Evolutionary conservation across 768 basidiomycete genomes (phyloP).

Genomic region (Lentinula sp.): DNA sequence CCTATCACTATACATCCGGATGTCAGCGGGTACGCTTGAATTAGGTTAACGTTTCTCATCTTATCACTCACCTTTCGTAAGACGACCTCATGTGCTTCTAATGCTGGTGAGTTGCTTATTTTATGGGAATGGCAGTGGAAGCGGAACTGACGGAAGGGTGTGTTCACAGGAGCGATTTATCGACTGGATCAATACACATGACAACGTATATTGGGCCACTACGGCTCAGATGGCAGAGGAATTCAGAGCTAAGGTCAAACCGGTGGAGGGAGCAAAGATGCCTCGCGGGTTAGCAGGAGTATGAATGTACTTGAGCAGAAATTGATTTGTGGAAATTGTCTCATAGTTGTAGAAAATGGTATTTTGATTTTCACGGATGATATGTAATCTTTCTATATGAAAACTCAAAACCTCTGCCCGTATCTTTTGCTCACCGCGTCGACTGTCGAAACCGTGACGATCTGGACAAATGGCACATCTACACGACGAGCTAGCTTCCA

Average conservation of each 20-base stretch:
- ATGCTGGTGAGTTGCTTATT: conserved; percentile 41
- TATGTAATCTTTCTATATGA: neutral
- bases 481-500: conserved; percentile 46
- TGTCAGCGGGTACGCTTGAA: conserved; percentile 50
- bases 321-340: too few species aligned
- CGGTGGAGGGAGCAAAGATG: conserved; percentile 47
- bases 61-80: conserved; percentile 16
- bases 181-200: conserved; percentile 67
- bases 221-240: conserved; percentile 64
- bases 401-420: neutral
- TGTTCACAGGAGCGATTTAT: conserved; percentile 56
- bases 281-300: conserved; percentile 33
- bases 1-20: conserved; percentile 76
- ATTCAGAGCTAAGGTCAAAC: conserved; percentile 47
- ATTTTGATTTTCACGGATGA: too few species aligned
- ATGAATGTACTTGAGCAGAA: neutral
- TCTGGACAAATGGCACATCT: conserved; percentile 29
- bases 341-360: too few species aligned
- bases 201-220: conserved; percentile 64
- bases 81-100: conserved; percentile 63
- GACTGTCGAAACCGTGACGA: too few species aligned
- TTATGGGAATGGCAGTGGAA: neutral
- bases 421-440: too few species aligned
- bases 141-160: neutral
- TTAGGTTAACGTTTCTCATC: neutral